Base-by-base conservation (phyloP, 2,329 filamentous ascomycete species). In the Leptographium lundbergii region DNA sequence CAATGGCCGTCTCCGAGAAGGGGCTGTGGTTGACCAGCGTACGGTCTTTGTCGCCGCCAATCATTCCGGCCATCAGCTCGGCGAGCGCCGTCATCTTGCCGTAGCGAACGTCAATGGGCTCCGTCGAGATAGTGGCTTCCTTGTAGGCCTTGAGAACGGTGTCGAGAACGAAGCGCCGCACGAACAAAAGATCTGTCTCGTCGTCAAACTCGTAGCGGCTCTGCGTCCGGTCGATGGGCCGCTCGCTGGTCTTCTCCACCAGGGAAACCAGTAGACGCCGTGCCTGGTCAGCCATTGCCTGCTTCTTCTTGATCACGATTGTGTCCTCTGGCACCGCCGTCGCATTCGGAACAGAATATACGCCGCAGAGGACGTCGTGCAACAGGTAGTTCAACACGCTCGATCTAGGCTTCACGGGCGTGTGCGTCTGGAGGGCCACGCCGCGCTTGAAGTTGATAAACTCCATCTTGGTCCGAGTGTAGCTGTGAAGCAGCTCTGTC, bases 381-480 rank as follows among this genome's bases (percentile, higher is more conserved):
- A 99, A 82, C 42, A 99, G 79, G 68, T 99, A 99, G 70, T 97
- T 96, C 63, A 99, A 77, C 51, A 97, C 87, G 63, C 88, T 91
- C 13, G 92, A 91, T 48, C 94, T 85, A 59, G 94, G 94, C 72
- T 97, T 97, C 19, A 95, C 91, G 6, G 94, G 94, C 1, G 94
- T 97, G 58, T 84, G 85, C 13, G 86, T 86, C 65, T 89, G 86
- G 52, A 90, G 81, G 54, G 92, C 89, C 7, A 89, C 87, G 68
- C 91, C 96, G 61, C 92, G 86, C 65, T 95, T 97, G 75, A 96
- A 99, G 71, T 96, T 97, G 76, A 99, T 96, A 69, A 99, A 97
- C 69, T 99, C 95, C 51, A 99, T 84, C 77, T 99, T 99, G 10
- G 91, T 89, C 58, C 91, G 85, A 65, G 91, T 96, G 74, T 97